Evolutionary conservation across 2,329 filamentous ascomycete species (phyloP).

Genomic region (Fusarium neocosmosporiellum): DNA sequence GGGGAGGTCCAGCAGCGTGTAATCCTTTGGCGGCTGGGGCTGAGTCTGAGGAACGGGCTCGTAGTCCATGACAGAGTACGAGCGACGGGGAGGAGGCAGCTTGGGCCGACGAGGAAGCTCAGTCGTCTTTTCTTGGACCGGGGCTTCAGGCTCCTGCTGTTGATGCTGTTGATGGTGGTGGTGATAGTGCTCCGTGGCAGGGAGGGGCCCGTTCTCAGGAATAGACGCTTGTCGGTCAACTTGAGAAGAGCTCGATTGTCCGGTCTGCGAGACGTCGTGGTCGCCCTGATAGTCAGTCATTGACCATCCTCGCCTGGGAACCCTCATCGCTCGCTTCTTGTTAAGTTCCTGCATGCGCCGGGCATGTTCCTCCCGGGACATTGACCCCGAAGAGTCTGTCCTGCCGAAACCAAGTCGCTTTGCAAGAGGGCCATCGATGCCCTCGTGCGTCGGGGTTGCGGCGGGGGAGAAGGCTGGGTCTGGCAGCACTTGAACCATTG

Average conservation of each 20-base stretch:
- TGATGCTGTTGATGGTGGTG: slow-evolving; percentile 13
- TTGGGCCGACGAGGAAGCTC: slow-evolving; percentile 48
- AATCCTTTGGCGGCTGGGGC: slow-evolving; percentile 58
- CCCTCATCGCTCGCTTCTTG: slow-evolving; percentile 51
- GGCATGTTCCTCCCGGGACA: slow-evolving; percentile 56
- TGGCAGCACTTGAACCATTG: slow-evolving; percentile 49
- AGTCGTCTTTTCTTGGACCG: slow-evolving; percentile 31
- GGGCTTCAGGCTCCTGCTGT: slow-evolving; percentile 23
- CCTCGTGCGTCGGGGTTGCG: slow-evolving; percentile 39
- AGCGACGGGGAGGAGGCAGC: slow-evolving; percentile 62
- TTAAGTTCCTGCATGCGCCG: slow-evolving; percentile 53
- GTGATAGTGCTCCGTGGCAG: slow-evolving; percentile 15
- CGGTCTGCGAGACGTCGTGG: slow-evolving; percentile 34
- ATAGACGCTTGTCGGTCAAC: slow-evolving; percentile 47
- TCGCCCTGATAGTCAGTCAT: slow-evolving; percentile 57
- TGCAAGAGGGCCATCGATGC: slow-evolving; percentile 32
- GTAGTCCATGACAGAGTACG: slow-evolving; percentile 70
- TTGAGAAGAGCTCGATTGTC: slow-evolving; percentile 37
- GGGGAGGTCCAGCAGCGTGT: slow-evolving; percentile 65
- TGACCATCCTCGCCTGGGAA: slow-evolving; percentile 60
- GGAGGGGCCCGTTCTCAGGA: slow-evolving; percentile 48
- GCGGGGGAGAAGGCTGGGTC: slow-evolving; percentile 44
- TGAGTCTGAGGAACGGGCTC: slow-evolving; percentile 60
- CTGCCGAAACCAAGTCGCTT: slow-evolving; percentile 39
- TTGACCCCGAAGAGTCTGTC: slow-evolving; percentile 40